Evolutionary conservation across 352 stramenopile genomes (phyloP).

Genomic region (Globisporangium viniferum): DNA sequence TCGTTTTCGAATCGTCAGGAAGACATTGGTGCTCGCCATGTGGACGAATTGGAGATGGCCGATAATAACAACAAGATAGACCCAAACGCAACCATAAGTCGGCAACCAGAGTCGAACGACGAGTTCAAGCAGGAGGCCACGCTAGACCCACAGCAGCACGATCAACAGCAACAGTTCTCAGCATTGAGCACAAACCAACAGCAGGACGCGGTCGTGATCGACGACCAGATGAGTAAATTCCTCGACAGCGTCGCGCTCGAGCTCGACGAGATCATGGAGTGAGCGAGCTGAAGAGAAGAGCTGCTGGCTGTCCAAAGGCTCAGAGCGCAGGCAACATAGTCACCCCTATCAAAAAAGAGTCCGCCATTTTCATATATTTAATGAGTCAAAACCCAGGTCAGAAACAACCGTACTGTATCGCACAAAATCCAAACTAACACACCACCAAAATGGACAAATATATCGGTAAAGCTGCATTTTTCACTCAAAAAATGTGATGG

Average conservation of each 20-base stretch:
- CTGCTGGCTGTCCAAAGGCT: too few species aligned
- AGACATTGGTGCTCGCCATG: not conserved
- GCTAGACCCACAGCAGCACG: not conserved
- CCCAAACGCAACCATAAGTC: not conserved
- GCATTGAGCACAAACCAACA: not conserved
- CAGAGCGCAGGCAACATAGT: too few species aligned
- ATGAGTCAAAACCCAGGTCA: not conserved
- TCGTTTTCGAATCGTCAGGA: not conserved
- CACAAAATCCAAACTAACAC: not conserved
- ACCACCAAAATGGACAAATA: not conserved
- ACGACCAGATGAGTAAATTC: constrained; percentile 80
- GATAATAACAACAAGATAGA: not conserved
- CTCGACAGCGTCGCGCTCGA: constrained; percentile 80
- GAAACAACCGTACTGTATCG: not conserved
- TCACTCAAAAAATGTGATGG: too few species aligned
- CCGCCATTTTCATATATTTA: not conserved
- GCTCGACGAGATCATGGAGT: constrained; percentile 75
- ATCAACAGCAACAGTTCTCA: not conserved
- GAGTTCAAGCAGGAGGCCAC: constrained; percentile 2
- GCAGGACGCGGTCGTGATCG: constrained; percentile 22
- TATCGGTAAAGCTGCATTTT: not conserved
- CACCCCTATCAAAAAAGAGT: too few species aligned
- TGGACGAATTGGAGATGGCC: not conserved
- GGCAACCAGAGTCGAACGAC: not conserved
- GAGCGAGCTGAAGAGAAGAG: constrained; percentile 16